These are phyloP conservation scores for Cyclospora cayetanensis DNA, from an alignment of 169 alveolate species.

Conservation along the genomic window DNA sequence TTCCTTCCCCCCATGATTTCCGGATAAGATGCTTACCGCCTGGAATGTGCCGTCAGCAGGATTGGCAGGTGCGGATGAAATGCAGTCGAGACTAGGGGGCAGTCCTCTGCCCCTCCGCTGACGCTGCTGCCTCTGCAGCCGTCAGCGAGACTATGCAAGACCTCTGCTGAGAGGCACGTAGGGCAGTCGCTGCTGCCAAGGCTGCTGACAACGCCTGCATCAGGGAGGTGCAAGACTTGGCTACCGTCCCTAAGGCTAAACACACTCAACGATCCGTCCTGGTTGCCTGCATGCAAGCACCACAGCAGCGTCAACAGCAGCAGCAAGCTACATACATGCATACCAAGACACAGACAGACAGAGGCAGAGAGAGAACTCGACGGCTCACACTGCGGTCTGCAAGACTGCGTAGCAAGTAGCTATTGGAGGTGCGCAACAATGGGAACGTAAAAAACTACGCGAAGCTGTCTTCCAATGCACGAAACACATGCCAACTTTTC, in stretches of 20 bases:
- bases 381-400: background rate
- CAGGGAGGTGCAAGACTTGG: background rate
- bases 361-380: background rate
- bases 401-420: background rate
- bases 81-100: background rate
- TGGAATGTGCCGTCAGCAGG: background rate
- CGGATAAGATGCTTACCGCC: background rate
- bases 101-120: background rate
- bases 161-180: background rate
- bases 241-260: background rate
- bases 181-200: background rate
- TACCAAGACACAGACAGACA: background rate
- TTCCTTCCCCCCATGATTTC: background rate
- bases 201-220: background rate
- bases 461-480: no score
- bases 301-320: no score
- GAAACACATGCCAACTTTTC: no score
- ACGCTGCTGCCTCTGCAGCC: background rate
- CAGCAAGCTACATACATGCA: background rate
- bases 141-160: background rate
- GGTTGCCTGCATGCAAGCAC: background rate
- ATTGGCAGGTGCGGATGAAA: background rate
- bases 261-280: background rate
- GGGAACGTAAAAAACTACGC: background rate
- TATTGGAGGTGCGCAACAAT: background rate